Evolutionary conservation across 2,329 filamentous ascomycete genomes (phyloP).

Genomic region (Aureobasidium sp.): DNA sequence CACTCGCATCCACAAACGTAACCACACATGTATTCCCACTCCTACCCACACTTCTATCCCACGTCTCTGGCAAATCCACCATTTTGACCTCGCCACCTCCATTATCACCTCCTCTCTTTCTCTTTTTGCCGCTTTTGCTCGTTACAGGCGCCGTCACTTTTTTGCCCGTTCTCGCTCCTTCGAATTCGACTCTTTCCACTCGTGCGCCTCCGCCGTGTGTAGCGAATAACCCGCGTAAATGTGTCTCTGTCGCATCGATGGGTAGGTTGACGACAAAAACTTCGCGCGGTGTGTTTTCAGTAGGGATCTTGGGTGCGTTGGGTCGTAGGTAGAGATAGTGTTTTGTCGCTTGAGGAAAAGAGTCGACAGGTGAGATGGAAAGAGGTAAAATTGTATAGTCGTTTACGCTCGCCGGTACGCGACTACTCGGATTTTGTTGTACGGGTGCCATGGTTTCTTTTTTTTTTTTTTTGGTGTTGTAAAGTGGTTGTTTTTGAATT

Average conservation of each 20-base stretch:
- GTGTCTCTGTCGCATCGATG: conserved; percentile 69
- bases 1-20: conserved; percentile 74
- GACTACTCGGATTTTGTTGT: conserved; percentile 13
- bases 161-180: conserved; percentile 48
- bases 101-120: conserved; percentile 39
- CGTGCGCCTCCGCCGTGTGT: conserved; percentile 66
- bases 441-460: conserved; percentile 16
- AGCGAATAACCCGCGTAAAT: conserved; percentile 69
- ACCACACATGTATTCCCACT: conserved; percentile 77
- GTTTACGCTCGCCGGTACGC: conserved; percentile 35
- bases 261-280: conserved; percentile 90
- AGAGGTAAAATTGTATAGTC: conserved; percentile 67
- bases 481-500: neutral
- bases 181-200: conserved; percentile 72
- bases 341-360: conserved; percentile 55
- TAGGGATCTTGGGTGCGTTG: conserved; percentile 72
- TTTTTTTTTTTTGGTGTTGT: neutral
- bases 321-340: conserved; percentile 85
- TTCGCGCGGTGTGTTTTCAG: conserved; percentile 65
- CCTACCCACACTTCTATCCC: conserved; percentile 62
- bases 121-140: conserved; percentile 44
- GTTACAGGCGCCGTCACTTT: conserved; percentile 31
- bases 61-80: conserved; percentile 57
- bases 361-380: conserved; percentile 55
- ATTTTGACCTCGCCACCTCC: conserved; percentile 37